phyloP scores from a whole-genome alignment of 2,329 filamentous ascomycete genomes.

The Zymoseptoria tritici region DNA sequence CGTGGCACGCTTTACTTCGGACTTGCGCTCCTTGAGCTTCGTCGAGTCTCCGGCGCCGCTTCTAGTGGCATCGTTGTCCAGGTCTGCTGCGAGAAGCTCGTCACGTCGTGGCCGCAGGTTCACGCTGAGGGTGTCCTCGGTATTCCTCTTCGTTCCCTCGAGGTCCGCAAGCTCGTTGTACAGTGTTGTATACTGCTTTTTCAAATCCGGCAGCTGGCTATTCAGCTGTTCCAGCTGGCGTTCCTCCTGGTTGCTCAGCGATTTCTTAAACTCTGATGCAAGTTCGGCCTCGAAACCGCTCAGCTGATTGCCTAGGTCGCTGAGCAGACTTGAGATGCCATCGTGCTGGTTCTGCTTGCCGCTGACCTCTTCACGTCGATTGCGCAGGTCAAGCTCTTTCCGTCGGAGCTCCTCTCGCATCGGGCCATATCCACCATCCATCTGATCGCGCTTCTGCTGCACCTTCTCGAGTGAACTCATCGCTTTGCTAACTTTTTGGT shows the following conservation, averaged over 20 bases:
- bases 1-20: conserved; percentile 71
- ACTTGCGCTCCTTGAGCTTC: conserved; percentile 68
- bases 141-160: conserved; percentile 69
- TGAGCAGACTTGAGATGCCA: conserved; percentile 56
- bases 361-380: conserved; percentile 65
- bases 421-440: conserved; percentile 75
- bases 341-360: conserved; percentile 58
- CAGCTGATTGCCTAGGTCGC: conserved; percentile 61
- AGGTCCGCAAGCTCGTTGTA: conserved; percentile 67
- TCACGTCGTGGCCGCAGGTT: conserved; percentile 83
- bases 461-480: conserved; percentile 76
- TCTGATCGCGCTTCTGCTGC: conserved; percentile 67
- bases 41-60: conserved; percentile 49
- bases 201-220: conserved; percentile 61
- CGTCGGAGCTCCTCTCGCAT: conserved; percentile 67
- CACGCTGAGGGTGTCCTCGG: conserved; percentile 83
- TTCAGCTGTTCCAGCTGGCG: conserved; percentile 66
- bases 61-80: conserved; percentile 52
- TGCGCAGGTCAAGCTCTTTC: conserved; percentile 68
- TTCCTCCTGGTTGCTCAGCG: conserved; percentile 75
- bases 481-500: conserved; percentile 84
- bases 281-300: conserved; percentile 73
- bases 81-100: conserved; percentile 69
- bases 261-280: conserved; percentile 84
- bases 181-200: conserved; percentile 67